phyloP scores from a whole-genome alignment of 140 eudicot species.

The Flaveria floridana region DNA sequence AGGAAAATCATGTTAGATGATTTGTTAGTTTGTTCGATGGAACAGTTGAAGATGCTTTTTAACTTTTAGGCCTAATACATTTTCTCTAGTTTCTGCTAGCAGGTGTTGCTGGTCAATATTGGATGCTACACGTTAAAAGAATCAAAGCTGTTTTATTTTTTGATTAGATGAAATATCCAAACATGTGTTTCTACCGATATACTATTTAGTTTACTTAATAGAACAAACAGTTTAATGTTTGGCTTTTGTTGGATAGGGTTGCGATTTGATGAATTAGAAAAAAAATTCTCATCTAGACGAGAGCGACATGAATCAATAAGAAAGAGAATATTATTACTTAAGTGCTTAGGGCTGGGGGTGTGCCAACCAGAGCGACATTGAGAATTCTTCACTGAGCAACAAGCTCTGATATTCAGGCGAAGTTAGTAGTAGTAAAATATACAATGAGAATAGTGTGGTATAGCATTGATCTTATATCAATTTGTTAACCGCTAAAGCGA shows the following conservation, averaged over 20 bases:
- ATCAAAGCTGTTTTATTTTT: not conserved
- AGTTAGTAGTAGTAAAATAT: not conserved
- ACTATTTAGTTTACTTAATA: not conserved
- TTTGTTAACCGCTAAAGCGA: not conserved
- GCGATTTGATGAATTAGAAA: not conserved
- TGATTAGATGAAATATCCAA: not conserved
- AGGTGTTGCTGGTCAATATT: conserved; percentile 13
- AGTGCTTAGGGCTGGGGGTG: conserved; percentile 1
- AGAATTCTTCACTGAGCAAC: not conserved
- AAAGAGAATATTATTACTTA: not conserved
- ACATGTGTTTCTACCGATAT: not conserved
- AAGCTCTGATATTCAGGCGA: not conserved
- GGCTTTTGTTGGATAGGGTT: conserved; percentile 7
- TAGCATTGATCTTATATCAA: not conserved
- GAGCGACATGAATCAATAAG: not conserved
- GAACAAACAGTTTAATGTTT: not conserved
- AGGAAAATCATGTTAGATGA: not conserved
- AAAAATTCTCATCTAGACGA: not conserved
- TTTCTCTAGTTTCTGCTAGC: not conserved
- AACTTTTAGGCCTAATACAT: not conserved
- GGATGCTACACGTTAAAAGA: not conserved
- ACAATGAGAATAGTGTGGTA: not conserved
- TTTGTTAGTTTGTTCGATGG: not conserved
- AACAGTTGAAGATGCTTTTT: not conserved
- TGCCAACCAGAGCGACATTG: not conserved